Evolutionary conservation across 2,329 filamentous ascomycete species (phyloP).

Genomic region (Alternaria sp.): DNA sequence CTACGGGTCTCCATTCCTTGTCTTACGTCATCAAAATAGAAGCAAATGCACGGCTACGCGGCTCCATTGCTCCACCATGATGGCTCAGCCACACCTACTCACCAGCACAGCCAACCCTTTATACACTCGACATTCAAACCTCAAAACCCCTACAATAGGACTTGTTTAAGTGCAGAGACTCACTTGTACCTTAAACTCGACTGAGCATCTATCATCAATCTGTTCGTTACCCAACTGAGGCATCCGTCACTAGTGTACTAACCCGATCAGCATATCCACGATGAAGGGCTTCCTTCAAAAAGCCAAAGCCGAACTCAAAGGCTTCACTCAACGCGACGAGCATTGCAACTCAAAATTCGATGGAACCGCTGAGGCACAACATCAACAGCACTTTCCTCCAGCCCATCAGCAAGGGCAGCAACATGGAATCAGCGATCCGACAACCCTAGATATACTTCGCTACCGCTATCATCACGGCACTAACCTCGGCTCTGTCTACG

Average conservation of each 20-base stretch:
- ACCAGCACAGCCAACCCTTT: background rate
- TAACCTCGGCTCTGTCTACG: constrained; percentile 65
- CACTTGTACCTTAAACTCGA: background rate
- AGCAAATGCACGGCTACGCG: constrained; percentile 12
- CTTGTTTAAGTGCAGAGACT: background rate
- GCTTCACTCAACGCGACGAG: constrained; percentile 12
- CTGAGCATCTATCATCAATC: background rate
- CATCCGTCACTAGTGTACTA: constrained; percentile 5
- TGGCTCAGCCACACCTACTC: background rate
- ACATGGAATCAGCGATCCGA: constrained; percentile 48
- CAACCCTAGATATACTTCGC: constrained; percentile 53
- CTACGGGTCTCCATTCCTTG: constrained; percentile 2
- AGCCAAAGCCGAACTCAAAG: constrained; percentile 34
- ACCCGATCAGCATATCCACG: constrained; percentile 9
- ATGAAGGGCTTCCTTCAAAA: constrained; percentile 41
- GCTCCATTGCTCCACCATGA: constrained; percentile 11
- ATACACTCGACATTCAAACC: background rate
- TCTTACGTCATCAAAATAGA: constrained; percentile 16
- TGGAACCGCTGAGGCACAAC: background rate
- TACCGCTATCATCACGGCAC: constrained; percentile 67
- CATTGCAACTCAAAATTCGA: background rate
- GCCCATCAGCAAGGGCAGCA: constrained; percentile 8
- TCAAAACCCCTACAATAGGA: background rate
- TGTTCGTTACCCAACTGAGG: background rate
- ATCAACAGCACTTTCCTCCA: constrained; percentile 4